Conservation (phyloP, 345 rosid genomes). For the Eucalyptus tenuipes region DNA sequence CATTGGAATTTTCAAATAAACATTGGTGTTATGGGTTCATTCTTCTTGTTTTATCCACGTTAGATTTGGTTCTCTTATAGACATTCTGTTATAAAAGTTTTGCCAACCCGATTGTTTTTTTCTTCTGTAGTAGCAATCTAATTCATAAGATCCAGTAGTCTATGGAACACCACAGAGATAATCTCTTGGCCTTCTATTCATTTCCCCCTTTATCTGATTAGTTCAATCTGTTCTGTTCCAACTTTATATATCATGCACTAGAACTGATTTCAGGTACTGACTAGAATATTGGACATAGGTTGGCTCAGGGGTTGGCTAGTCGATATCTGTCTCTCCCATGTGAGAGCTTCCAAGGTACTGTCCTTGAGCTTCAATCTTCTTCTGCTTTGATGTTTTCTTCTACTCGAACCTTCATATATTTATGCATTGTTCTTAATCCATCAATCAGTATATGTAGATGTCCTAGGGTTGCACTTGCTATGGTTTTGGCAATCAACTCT, state of each 20-base stretch:
- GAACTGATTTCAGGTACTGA: neutral
- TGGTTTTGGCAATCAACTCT: neutral
- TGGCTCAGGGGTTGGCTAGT: conserved; percentile 90
- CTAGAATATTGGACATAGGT: conserved; percentile 24
- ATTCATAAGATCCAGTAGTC: neutral
- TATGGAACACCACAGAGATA: neutral
- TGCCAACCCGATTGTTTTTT: neutral
- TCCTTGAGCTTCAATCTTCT: no score
- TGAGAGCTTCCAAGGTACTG: conserved; percentile 24
- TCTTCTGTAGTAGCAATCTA: neutral
- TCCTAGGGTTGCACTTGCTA: neutral
- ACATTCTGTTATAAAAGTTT: neutral
- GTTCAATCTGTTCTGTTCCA: neutral
- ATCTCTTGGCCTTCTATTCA: neutral
- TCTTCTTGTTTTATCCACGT: neutral
- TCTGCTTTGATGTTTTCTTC: no score
- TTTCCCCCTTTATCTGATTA: neutral
- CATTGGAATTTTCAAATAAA: neutral
- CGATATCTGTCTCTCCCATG: conserved; percentile 71
- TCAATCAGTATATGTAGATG: neutral
- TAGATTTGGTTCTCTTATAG: neutral
- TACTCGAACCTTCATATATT: neutral
- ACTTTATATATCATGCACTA: neutral
- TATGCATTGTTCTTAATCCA: neutral
- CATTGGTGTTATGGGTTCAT: neutral